These are phyloP conservation scores for Sporopachydermia quercuum DNA, from an alignment of 805 yeast species.

Conservation along the genomic window DNA sequence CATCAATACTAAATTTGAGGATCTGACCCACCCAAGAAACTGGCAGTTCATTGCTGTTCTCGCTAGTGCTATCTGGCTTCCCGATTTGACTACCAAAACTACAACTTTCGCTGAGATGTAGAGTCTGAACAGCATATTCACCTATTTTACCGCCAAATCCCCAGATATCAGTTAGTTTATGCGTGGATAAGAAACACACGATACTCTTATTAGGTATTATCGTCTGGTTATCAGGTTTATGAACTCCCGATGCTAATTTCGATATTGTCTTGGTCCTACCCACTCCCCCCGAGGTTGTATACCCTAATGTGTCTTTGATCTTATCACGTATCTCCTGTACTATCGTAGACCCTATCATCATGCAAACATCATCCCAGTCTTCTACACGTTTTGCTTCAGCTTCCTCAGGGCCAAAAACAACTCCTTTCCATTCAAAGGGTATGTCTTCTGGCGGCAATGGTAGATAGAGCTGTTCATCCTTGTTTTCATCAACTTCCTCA, in stretches of 20 bases:
- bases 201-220: constrained; percentile 39
- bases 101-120: too few species aligned
- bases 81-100: constrained; percentile 35
- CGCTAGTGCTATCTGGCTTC: too few species aligned
- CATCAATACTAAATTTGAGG: constrained; percentile 28
- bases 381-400: constrained; percentile 12
- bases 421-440: constrained; percentile 17
- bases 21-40: constrained; percentile 33
- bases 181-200: constrained; percentile 37
- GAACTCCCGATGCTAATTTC: constrained; percentile 72
- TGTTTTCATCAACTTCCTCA: constrained; percentile 4
- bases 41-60: too few species aligned
- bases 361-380: constrained; percentile 76
- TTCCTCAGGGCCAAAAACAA: constrained; percentile 12
- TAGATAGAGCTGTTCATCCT: constrained; percentile 4
- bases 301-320: constrained; percentile 44
- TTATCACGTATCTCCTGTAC: constrained; percentile 37
- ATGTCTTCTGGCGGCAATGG: constrained; percentile 7
- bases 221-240: constrained; percentile 81
- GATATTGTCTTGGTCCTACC: constrained; percentile 66
- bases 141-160: constrained; percentile 90
- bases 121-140: constrained; percentile 30
- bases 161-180: constrained; percentile 64
- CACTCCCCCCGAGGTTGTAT: constrained; percentile 84
- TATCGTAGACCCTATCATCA: constrained; percentile 50